Percentiles rank a stretch among this genome's conserved stretches.
Evolutionary conservation across 768 basidiomycete genomes (phyloP).

Genomic region (Neoboletus brunneissimus): DNA sequence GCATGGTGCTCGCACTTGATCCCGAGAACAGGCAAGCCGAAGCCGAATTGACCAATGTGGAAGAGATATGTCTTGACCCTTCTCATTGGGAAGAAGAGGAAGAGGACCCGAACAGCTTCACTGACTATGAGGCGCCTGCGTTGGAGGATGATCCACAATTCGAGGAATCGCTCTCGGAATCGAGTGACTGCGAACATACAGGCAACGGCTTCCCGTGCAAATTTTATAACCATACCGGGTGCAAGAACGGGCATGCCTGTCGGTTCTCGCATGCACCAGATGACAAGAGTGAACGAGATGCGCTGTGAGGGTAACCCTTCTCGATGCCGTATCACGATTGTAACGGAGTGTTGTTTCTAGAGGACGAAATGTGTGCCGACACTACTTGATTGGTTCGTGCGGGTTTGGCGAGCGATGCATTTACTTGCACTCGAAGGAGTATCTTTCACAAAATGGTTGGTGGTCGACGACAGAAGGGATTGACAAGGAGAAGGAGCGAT

Average conservation of each 20-base stretch:
- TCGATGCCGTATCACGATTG: background rate
- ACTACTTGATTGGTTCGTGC: slow-evolving; percentile 41
- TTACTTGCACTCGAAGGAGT: slow-evolving; percentile 47
- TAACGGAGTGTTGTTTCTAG: slow-evolving; percentile 30
- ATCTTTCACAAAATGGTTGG: slow-evolving; percentile 46
- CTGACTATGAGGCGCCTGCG: slow-evolving; percentile 17
- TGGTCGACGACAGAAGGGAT: slow-evolving; percentile 34
- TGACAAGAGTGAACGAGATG: slow-evolving; percentile 51
- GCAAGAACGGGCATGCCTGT: slow-evolving; percentile 42
- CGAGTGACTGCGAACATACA: slow-evolving; percentile 50
- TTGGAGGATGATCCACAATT: slow-evolving; percentile 29
- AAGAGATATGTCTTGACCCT: background rate
- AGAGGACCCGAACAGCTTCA: background rate
- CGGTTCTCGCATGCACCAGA: slow-evolving; percentile 54
- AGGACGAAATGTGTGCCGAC: slow-evolving; percentile 50
- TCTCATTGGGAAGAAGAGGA: background rate
- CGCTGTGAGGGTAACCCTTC: slow-evolving; percentile 39
- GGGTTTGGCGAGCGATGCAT: slow-evolving; percentile 41
- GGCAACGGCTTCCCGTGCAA: slow-evolving; percentile 54
- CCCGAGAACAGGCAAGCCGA: slow-evolving; percentile 21
- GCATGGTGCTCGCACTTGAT: slow-evolving; percentile 24
- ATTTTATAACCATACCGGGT: slow-evolving; percentile 56
- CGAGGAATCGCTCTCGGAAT: slow-evolving; percentile 48
- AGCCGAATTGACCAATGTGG: slow-evolving; percentile 15
- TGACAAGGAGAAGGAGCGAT: background rate